Evolutionary conservation across 768 basidiomycete species (phyloP), one percentile per base, ranked within the genome.

Genomic region (Boletus vinaceobasis): DNA sequence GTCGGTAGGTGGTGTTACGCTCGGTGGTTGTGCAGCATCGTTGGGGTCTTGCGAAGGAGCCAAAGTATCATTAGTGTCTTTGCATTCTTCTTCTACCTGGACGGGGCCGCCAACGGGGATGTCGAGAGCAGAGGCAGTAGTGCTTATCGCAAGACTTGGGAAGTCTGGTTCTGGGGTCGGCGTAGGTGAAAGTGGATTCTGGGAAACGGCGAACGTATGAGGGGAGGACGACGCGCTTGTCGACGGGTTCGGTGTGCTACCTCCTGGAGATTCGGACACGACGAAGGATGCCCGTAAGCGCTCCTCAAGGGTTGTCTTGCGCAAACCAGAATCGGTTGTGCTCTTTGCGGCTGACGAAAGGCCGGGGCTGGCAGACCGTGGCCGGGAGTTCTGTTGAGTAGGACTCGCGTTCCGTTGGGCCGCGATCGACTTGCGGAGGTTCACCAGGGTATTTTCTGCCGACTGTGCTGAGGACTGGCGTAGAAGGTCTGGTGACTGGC

Each of bases 261-360:
- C 56, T 52, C 68, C 73, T 9, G 81, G 80, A 13, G 77, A 73
- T 19, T 90, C 88, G 19, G 79, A 81, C 48, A 79, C 76, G 21
- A 79, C 77, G 60, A 85, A 79, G 27, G 74, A 80, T 39, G 87
- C 85, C 43, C 85, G 80, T n/a, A 92, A 74, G 43, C 90, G 77
- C 54, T 92, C 90, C 70, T 92, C 90, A 2, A 92, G 74, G 23
- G 79, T 87, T 8, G 79, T 75, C 65, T 87, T 86, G 43, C 76
- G 71, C 47, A 66, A 49, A 17, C 67, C 65, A 29, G 62, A 46
- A 26, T 72, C 67, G 39, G 37, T 23, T 9, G 50, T 27, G 23
- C 48, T 52, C 56, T 55, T 66, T 7, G 60, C 9, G 15, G 52
- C 15, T 5, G 65, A 60, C 4, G 60, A 67, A 32, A 69, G 62